Evolutionary conservation across 2,329 filamentous ascomycete species (phyloP), one percentile per base, ranked within the genome.

Genomic region (Stachybotrys elegans): DNA sequence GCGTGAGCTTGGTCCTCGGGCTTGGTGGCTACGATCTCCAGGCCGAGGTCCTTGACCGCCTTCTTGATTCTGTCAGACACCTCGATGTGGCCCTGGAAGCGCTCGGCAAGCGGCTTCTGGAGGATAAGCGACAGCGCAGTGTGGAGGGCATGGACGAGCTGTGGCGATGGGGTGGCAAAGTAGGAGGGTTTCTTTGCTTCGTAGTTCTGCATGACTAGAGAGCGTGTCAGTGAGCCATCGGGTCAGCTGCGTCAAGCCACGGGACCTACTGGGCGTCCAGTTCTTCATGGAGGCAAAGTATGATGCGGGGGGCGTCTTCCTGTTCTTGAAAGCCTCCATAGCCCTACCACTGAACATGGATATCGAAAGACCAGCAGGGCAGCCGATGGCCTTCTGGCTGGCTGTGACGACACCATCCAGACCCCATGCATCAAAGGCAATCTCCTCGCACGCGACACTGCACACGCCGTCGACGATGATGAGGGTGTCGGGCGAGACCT

Each of bases 211-310:
- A 98, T 97, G 68, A 98, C 86, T 88, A 21, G 20, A 21, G 13
- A 14, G 11, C 16, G 19, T 17, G 46, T 59, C 42, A 59, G 52
- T 35, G 40, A 22, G 16, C 17, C 35, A 27, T 40, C 32, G 27
- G 34, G 22, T 22, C 17, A 20, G 16, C 5, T 13, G 27, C 4
- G 6, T 16, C n/a, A n/a, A n/a, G 5, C 8, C 5, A 13, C 7
- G 19, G 45, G 45, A 68, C 79, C 58, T 75, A 88, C 84, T 93
- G 38, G 92, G 92, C 45, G 91, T 73, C 93, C 93, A 98, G 71
- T 97, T 97, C 76, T 90, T 91, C 76, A 96, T 88, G 12, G 88
- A 95, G 44, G 88, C 91, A 68, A 96, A 98, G 78, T 97, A 98
- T 19, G 90, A 87, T 17, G 82, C 78, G 2, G 91, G 88, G 12